phyloP scores from a whole-genome alignment of 768 basidiomycete species.

The Gymnopilus junonius region DNA sequence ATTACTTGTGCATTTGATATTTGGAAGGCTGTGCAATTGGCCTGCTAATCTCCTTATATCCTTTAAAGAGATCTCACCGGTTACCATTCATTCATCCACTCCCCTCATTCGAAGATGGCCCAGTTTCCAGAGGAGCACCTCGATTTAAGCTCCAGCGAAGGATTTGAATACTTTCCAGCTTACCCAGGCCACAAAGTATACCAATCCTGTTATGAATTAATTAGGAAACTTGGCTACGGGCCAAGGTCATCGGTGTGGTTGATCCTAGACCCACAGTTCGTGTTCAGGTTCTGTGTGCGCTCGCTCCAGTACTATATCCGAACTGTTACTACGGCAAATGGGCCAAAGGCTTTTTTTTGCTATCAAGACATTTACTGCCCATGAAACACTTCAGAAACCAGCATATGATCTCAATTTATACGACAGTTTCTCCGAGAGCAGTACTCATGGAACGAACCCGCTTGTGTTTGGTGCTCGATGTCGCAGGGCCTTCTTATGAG shows the following conservation, averaged over 20 bases:
- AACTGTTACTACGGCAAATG: not conserved
- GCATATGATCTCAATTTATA: slow-evolving; percentile 1
- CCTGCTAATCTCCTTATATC: no score
- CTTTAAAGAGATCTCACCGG: no score
- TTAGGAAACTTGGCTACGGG: slow-evolving; percentile 19
- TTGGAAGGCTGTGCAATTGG: no score
- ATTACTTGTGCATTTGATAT: no score
- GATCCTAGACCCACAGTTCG: slow-evolving; percentile 4
- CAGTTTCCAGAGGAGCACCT: slow-evolving; percentile 25
- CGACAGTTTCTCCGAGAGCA: slow-evolving; percentile 14
- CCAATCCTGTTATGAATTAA: slow-evolving; percentile 11
- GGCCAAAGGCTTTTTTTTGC: not conserved
- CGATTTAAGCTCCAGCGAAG: slow-evolving; percentile 8
- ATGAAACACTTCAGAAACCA: slow-evolving; percentile 2
- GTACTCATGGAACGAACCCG: slow-evolving; percentile 16
- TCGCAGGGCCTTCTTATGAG: not conserved
- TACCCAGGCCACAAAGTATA: slow-evolving; percentile 17
- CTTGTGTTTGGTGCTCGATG: slow-evolving; percentile 13
- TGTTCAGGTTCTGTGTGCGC: not conserved
- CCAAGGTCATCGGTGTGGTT: slow-evolving; percentile 21
- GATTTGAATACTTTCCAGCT: slow-evolving; percentile 23
- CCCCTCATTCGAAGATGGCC: slow-evolving; percentile 1
- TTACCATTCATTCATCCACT: not conserved
- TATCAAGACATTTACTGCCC: slow-evolving; percentile 13
- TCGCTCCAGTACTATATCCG: not conserved